These are phyloP conservation scores for Penicillium cosmopolitanum DNA, from an alignment of 495 filamentous ascomycete species.

Conservation along the genomic window DNA sequence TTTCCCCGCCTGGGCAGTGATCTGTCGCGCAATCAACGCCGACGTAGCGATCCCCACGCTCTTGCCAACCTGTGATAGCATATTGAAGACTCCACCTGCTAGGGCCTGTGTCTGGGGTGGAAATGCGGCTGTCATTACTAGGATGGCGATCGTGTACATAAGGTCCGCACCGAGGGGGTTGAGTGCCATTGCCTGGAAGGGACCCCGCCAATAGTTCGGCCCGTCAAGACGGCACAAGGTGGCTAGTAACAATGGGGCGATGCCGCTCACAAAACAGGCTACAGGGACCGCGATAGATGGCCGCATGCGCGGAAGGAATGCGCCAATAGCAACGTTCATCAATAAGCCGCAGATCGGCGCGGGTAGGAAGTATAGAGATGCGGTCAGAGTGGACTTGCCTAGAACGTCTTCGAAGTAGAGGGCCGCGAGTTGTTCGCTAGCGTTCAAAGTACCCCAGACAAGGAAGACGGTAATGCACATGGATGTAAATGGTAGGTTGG, in stretches of 20 bases:
- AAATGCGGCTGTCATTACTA: slow-evolving; percentile 57
- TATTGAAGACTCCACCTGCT: slow-evolving; percentile 63
- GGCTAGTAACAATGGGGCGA: slow-evolving; percentile 50
- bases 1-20: slow-evolving; percentile 40
- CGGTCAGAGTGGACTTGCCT: slow-evolving; percentile 31
- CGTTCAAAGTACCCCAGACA: slow-evolving; percentile 37
- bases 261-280: slow-evolving; percentile 35
- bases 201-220: slow-evolving; percentile 51
- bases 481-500: slow-evolving; percentile 41
- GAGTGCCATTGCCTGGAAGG: slow-evolving; percentile 47
- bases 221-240: slow-evolving; percentile 30
- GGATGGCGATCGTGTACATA: slow-evolving; percentile 55
- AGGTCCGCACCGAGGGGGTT: slow-evolving; percentile 50
- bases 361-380: slow-evolving; percentile 55
- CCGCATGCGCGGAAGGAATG: slow-evolving; percentile 44
- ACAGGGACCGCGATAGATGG: slow-evolving; percentile 42
- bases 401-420: slow-evolving; percentile 34
- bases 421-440: slow-evolving; percentile 34
- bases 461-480: slow-evolving; percentile 49
- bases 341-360: slow-evolving; percentile 38
- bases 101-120: slow-evolving; percentile 54
- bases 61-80: slow-evolving; percentile 56
- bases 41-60: slow-evolving; percentile 53
- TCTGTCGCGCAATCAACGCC: slow-evolving; percentile 49
- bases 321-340: slow-evolving; percentile 50